Evolutionary conservation across 345 rosid genomes (phyloP), one percentile per base, ranked within the genome.

Genomic region (Psidium guajava): DNA sequence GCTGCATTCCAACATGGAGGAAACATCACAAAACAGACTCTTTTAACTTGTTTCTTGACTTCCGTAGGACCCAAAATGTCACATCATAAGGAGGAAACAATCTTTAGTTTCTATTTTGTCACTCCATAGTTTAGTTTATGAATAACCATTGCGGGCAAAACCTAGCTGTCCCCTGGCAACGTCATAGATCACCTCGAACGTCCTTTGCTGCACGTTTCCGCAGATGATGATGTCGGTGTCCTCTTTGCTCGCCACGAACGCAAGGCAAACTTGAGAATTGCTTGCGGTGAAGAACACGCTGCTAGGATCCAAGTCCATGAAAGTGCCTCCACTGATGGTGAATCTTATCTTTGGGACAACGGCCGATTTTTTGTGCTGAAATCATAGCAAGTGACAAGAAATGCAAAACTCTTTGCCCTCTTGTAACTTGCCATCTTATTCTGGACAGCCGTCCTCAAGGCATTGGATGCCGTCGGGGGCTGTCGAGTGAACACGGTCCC

Each of bases 301-400:
- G 16, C 20, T 27, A 50, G 11, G 5, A 27, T 84, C 44, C 83
- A 83, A 58, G 57, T 49, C 57, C 83, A 84, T 91, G 88, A 93
- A 91, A 82, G 89, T 93, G 28, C 98, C 97, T 2, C 96, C 94
- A 36, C 93, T 89, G 89, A 92, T 94, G 82, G 92, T 95, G 59
- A 97, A 59, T 55, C 91, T 93, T 86, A 97, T 93, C 52, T 96
- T 95, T 16, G 98, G 99, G 22, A 95, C 98, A 85, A 91, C 92
- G 55, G 95, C 94, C 82, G 89, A 95, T 51, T 91, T 89, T 82
- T 87, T 88, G 54, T 93, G 6, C 97, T 91, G 86, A 95, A 85
- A 86, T 95, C 98, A 75, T 94, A 95, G 83, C 98, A 97, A 50
- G 99, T 94, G 85, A 95, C 99, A 85, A 97, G 93, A 58, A 97